Conservation (phyloP, 371 early-diverging fungal genomes). For the Mucor lusitanicus region DNA sequence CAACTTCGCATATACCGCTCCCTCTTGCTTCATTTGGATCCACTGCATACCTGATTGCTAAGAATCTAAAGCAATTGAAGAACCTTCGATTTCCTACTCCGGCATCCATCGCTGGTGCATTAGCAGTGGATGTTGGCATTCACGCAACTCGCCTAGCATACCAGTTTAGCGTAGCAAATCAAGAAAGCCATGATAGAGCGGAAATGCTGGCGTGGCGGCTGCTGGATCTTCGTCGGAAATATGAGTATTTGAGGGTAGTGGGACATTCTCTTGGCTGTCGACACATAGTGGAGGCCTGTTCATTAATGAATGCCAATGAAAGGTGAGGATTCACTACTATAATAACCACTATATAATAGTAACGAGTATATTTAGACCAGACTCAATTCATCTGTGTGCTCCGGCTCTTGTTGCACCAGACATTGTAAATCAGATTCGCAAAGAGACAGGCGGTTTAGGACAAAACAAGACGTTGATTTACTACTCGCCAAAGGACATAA, state of each 20-base stretch:
- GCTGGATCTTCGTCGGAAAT: constrained; percentile 36
- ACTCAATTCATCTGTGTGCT: constrained; percentile 50
- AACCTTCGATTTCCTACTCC: constrained; percentile 43
- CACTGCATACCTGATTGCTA: constrained; percentile 34
- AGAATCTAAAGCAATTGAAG: constrained; percentile 31
- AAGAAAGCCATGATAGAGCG: constrained; percentile 45
- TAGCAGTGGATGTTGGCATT: constrained; percentile 41
- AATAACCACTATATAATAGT: background rate
- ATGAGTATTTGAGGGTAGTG: constrained; percentile 46
- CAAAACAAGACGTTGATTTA: constrained; percentile 37
- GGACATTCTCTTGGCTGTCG: constrained; percentile 53
- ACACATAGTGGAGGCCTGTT: constrained; percentile 52
- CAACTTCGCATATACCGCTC: constrained; percentile 34
- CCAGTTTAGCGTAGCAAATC: constrained; percentile 38
- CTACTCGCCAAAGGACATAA: constrained; percentile 47
- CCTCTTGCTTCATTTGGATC: constrained; percentile 49
- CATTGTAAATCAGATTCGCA: constrained; percentile 28
- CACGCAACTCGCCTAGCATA: constrained; percentile 46
- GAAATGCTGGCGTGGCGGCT: constrained; percentile 49
- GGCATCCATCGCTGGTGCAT: constrained; percentile 38
- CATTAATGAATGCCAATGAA: constrained; percentile 35
- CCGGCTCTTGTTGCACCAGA: constrained; percentile 45
- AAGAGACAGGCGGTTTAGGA: constrained; percentile 34
- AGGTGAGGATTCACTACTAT: constrained; percentile 18
- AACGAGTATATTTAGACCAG: constrained; percentile 30